Evolutionary conservation across 2,329 filamentous ascomycete genomes (phyloP), one percentile per base, ranked within the genome.

Genomic region (Biscogniauxia sp.): DNA sequence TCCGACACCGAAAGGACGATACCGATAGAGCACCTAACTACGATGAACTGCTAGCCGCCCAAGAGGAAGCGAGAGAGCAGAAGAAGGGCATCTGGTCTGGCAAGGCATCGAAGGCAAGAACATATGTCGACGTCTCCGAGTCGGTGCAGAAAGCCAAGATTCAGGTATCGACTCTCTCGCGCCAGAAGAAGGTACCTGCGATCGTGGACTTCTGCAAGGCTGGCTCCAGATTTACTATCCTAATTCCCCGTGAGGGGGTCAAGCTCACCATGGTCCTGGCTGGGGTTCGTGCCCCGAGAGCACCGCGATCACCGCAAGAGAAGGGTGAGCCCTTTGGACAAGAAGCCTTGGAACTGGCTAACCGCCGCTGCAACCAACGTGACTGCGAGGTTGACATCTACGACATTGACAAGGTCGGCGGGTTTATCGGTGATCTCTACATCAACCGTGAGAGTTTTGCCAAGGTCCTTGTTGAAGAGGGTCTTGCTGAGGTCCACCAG

Each of bases 161-260:
- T 57, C 93, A 97, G 76, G 84, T 96, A 45, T 90, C 91, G 11
- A 88, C 92, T 20, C 84, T 99, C 32, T 91, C 95, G 63, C 87
- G 94, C 57, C 93, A 97, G 76, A 94, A 92, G 82, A 94, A 91
- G 76, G 89, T 98, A 3, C 93, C 95, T 7, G 95, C 91, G 11
- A 84, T 99, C 68, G 93, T 99, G 51, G 95, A 99, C 76, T 99
- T 96, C 75, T 95, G 96, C 81, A 97, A 98, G 79, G 91, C 93
- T n/a, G 95, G 91, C 28, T 96, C 93, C 50, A 87, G 95, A 67
- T 99, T 98, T 77, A 96, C 92, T 25, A 83, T 99, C 41, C 81
- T 99, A 9, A 87, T 99, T 54, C 94, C 95, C 53, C 89, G 93
- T 41, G 95, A 99, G 74, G 93, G 92, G 70, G 88, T 94, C 72